A percentile compares a stretch with the other conserved stretches of the same genome.
Evolutionary conservation across 2,329 filamentous ascomycete species (phyloP).

Genomic region (Onygenales sp.): DNA sequence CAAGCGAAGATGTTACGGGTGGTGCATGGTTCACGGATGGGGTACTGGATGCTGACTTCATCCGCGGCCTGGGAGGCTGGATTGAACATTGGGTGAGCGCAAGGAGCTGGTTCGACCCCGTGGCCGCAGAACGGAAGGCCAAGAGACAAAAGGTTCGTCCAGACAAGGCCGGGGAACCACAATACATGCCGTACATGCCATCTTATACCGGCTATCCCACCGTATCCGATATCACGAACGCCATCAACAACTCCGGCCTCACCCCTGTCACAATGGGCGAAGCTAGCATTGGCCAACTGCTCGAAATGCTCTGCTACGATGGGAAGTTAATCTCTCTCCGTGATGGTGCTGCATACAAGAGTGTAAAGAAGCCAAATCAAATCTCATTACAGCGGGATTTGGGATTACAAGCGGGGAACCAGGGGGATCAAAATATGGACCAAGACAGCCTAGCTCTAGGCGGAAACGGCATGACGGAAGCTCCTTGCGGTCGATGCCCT

Average conservation of each 20-base stretch:
- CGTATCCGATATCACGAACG: conserved; percentile 63
- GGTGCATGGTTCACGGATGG: conserved; percentile 93
- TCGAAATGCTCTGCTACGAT: conserved; percentile 84
- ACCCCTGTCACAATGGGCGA: conserved; percentile 61
- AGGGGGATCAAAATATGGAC: conserved; percentile 21
- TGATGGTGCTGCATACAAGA: conserved; percentile 41
- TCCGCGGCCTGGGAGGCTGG: conserved; percentile 63
- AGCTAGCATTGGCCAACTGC: conserved; percentile 70
- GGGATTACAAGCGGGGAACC: conserved; percentile 21
- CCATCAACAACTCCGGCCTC: conserved; percentile 59
- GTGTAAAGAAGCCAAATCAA: conserved; percentile 30
- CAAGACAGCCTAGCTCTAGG: conserved; percentile 33
- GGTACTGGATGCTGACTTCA: conserved; percentile 79
- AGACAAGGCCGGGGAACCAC: conserved; percentile 19
- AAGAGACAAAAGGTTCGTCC: conserved; percentile 30
- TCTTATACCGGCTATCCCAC: conserved; percentile 75
- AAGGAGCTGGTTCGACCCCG: conserved; percentile 58
- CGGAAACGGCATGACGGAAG: conserved; percentile 74
- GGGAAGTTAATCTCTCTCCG: conserved; percentile 61
- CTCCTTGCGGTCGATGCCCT: conserved; percentile 83
- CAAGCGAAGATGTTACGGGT: conserved; percentile 82
- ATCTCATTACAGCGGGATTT: conserved; percentile 25
- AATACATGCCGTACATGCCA: conserved; percentile 45
- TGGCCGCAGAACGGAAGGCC: conserved; percentile 24
- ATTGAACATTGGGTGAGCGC: conserved; percentile 65